A percentile compares a stretch with the other conserved stretches of the same genome.
phyloP scores from a whole-genome alignment of 2,329 filamentous ascomycete genomes.

The Trichoderma aggressivum region DNA sequence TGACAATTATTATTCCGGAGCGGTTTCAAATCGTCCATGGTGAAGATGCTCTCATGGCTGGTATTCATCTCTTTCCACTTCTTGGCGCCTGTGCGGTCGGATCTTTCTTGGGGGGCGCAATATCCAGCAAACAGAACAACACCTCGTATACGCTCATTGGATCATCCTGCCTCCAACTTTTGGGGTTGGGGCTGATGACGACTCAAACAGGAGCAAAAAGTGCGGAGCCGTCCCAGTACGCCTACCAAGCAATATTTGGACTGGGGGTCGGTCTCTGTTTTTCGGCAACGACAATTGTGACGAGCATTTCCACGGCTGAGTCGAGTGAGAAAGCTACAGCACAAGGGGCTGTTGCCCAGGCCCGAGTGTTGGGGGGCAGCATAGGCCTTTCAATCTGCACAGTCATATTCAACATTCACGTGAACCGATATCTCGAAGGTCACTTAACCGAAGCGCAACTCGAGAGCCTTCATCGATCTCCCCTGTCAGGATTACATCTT shows the following conservation, averaged over 20 bases:
- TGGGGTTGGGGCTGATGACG: constrained; percentile 51
- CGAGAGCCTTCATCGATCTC: constrained; percentile 44
- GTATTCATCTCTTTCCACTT: constrained; percentile 57
- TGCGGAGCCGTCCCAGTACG: constrained; percentile 45
- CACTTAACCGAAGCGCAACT: constrained; percentile 38
- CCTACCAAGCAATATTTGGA: constrained; percentile 55
- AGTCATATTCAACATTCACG: constrained; percentile 52
- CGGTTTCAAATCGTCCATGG: constrained; percentile 58
- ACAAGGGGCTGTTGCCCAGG: constrained; percentile 58
- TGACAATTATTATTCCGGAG: constrained; percentile 58
- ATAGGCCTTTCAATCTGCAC: constrained; percentile 57
- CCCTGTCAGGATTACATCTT: constrained; percentile 37
- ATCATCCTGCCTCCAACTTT: constrained; percentile 49
- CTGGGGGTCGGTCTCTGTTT: constrained; percentile 58
- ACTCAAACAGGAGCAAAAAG: constrained; percentile 36
- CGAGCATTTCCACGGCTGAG: constrained; percentile 48
- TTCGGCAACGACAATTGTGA: constrained; percentile 55
- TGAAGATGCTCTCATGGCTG: constrained; percentile 51
- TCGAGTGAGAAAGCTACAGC: constrained; percentile 52
- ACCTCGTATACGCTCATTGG: constrained; percentile 50
- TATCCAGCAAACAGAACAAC: constrained; percentile 53
- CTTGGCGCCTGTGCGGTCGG: constrained; percentile 55
- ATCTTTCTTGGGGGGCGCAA: constrained; percentile 51
- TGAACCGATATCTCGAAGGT: constrained; percentile 36
- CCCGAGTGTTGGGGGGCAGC: constrained; percentile 57